Evolutionary conservation across 768 basidiomycete species (phyloP).

Genomic region (Tulasnella sp.): DNA sequence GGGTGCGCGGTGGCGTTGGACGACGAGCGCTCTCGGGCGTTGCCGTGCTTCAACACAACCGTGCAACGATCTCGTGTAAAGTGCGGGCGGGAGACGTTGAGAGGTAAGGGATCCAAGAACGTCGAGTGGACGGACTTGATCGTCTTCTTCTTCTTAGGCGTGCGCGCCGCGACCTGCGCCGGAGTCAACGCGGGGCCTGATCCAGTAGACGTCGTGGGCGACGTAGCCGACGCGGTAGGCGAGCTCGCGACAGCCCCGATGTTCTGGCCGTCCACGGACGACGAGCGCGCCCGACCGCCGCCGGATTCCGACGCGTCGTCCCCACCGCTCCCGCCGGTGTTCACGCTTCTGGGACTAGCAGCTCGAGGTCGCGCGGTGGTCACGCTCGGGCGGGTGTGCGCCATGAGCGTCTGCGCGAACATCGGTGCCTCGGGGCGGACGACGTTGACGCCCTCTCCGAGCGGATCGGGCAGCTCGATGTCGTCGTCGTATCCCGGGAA

Average conservation of each 20-base stretch:
- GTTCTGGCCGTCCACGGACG: constrained; percentile 55
- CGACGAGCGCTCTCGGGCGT: constrained; percentile 53
- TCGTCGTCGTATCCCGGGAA: constrained; percentile 55
- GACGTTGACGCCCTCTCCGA: constrained; percentile 92
- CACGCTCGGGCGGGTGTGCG: background rate
- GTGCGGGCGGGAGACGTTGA: constrained; percentile 72
- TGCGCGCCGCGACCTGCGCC: constrained; percentile 37
- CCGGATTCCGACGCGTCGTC: background rate
- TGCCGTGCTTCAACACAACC: constrained; percentile 84
- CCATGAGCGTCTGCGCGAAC: constrained; percentile 34
- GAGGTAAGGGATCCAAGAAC: constrained; percentile 63
- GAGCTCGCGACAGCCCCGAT: constrained; percentile 45
- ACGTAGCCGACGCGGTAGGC: constrained; percentile 45
- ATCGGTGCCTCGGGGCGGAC: constrained; percentile 57
- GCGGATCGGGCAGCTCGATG: constrained; percentile 65
- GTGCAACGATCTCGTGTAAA: constrained; percentile 94
- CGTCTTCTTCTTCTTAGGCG: constrained; percentile 38
- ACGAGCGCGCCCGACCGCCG: background rate
- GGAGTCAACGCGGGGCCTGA: constrained; percentile 34
- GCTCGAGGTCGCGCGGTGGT: background rate
- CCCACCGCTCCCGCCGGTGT: background rate
- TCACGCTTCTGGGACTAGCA: background rate
- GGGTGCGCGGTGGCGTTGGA: constrained; percentile 11
- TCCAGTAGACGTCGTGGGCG: constrained; percentile 39
- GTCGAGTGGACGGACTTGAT: constrained; percentile 18